phyloP scores from a whole-genome alignment of 2,329 filamentous ascomycete genomes.

The Eutypella sp. region DNA sequence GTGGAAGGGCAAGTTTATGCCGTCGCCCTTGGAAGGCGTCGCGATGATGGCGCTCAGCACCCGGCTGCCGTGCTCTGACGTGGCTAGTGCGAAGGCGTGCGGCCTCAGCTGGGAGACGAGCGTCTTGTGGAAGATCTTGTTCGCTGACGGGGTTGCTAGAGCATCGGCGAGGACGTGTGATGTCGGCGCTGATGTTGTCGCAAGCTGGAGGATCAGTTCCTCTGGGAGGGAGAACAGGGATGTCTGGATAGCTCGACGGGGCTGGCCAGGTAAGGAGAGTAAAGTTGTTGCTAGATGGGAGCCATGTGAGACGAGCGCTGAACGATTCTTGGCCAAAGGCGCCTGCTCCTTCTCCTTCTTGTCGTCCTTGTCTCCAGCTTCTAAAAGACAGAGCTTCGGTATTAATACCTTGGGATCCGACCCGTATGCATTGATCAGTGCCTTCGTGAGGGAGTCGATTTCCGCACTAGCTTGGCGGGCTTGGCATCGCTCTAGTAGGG shows the following conservation, averaged over 20 bases:
- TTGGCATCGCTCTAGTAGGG: slow-evolving; percentile 76
- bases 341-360: slow-evolving; percentile 31
- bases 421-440: slow-evolving; percentile 44
- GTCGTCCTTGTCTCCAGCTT: slow-evolving; percentile 23
- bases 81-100: slow-evolving; percentile 40
- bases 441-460: slow-evolving; percentile 42
- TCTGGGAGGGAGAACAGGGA: slow-evolving; percentile 57
- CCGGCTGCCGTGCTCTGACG: slow-evolving; percentile 46
- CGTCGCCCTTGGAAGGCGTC: slow-evolving; percentile 44
- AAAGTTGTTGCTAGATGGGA: slow-evolving; percentile 78
- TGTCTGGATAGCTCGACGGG: slow-evolving; percentile 67
- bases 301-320: slow-evolving; percentile 60
- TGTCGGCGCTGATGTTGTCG: slow-evolving; percentile 49
- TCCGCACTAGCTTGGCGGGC: slow-evolving; percentile 58
- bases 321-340: slow-evolving; percentile 49
- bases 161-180: slow-evolving; percentile 47
- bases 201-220: slow-evolving; percentile 57
- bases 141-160: slow-evolving; percentile 41
- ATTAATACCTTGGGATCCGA: slow-evolving; percentile 42
- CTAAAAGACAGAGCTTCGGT: slow-evolving; percentile 44
- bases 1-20: slow-evolving; percentile 49
- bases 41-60: slow-evolving; percentile 45
- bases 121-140: slow-evolving; percentile 51
- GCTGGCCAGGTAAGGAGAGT: slow-evolving; percentile 64
- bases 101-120: slow-evolving; percentile 45